These are phyloP conservation scores for Neonectria punicea DNA, from an alignment of 2,329 filamentous ascomycete species.

Conservation along the genomic window DNA sequence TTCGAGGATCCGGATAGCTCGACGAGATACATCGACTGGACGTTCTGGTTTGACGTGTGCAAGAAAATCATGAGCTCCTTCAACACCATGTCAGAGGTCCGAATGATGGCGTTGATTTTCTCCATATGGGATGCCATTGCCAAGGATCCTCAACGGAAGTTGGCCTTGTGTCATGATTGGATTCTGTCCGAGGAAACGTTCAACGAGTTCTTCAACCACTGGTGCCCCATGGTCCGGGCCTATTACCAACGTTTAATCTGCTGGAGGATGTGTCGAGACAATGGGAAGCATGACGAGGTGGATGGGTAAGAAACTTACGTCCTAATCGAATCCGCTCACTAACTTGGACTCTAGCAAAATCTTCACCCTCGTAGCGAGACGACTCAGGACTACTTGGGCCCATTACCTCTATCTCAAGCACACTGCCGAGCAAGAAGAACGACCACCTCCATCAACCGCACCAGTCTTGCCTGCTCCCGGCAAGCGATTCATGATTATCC, in stretches of 20 bases:
- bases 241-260: constrained; percentile 93
- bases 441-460: constrained; percentile 74
- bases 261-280: constrained; percentile 86
- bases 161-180: constrained; percentile 77
- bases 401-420: constrained; percentile 82
- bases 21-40: constrained; percentile 73
- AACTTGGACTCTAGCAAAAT: constrained; percentile 66
- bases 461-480: constrained; percentile 88
- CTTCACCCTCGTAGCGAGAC: constrained; percentile 72
- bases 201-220: constrained; percentile 87
- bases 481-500: constrained; percentile 87
- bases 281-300: constrained; percentile 70
- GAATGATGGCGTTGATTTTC: constrained; percentile 84
- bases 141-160: constrained; percentile 73
- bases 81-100: constrained; percentile 90
- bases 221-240: constrained; percentile 94
- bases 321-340: constrained; percentile 26
- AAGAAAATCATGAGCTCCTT: constrained; percentile 82
- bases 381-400: constrained; percentile 79
- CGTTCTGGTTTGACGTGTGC: constrained; percentile 86
- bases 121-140: constrained; percentile 80
- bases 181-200: constrained; percentile 80
- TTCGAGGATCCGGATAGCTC: constrained; percentile 55
- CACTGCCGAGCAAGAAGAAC: constrained; percentile 66
- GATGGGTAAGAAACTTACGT: constrained; percentile 69